Evolutionary conservation across 225 moss, liverwort and hornwort species (phyloP), one percentile per base, ranked within the genome.

Genomic region (Pleurozium schreberi): DNA sequence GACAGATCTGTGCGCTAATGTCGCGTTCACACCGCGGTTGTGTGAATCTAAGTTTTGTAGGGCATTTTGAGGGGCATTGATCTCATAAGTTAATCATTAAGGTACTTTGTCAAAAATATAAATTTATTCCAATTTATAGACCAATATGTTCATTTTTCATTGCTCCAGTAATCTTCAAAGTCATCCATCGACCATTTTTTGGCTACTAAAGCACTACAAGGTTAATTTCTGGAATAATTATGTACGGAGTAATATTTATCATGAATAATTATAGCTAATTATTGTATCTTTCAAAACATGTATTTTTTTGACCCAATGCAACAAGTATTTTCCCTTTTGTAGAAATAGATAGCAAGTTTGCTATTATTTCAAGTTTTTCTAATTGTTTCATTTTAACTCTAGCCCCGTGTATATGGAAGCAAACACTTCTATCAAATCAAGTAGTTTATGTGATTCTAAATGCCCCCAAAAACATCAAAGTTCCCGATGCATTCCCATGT

Each of bases 161-260:
- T n/a, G n/a, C n/a, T n/a, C n/a, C n/a, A n/a, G n/a, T n/a, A n/a
- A n/a, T n/a, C n/a, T n/a, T n/a, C n/a, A n/a, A n/a, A n/a, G n/a
- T n/a, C n/a, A n/a, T n/a, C n/a, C n/a, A n/a, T n/a, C n/a, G n/a
- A n/a, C n/a, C n/a, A n/a, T n/a, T n/a, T n/a, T n/a, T n/a, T 14
- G 52, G 3, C 20, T 50, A 12, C 4, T 12, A 20, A 0, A 0
- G 1, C 0, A 0, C 4, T 49, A 12, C 5, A 49, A 14, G 3
- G 4, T 49, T 31, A 31, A 31, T 0, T 4, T 0, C 4, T 19
- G 11, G 6, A 31, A 75, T 33, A 4, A 49, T 30, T 31, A 33
- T 49, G 4, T 18, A 74, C n/a, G n/a, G n/a, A n/a, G n/a, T n/a
- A n/a, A 49, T 75, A 49, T 20, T 31, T 33, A 49, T 33, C 7